phyloP scores from a whole-genome alignment of 2,329 filamentous ascomycete species.

The Phaeosphaeria sp. region DNA sequence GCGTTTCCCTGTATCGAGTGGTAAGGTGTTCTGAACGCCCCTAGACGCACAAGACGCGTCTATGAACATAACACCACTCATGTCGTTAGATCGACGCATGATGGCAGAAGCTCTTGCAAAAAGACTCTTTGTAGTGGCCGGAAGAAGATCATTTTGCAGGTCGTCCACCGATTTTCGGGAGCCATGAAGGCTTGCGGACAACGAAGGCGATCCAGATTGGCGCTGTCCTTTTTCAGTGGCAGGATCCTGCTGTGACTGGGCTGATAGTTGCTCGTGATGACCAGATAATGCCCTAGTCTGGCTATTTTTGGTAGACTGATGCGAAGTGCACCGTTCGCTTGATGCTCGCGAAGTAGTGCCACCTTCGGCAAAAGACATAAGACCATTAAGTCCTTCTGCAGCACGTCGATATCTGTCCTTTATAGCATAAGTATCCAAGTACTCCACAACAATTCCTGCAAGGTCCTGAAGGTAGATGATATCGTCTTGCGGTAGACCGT shows the following conservation, averaged over 20 bases:
- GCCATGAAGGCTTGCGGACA: background rate
- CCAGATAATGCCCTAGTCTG: background rate
- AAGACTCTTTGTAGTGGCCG: conserved; percentile 18
- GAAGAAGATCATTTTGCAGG: conserved; percentile 24
- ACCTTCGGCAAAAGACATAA: conserved; percentile 24
- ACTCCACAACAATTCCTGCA: conserved; percentile 23
- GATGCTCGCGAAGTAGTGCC: conserved; percentile 6
- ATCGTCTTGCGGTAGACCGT: conserved; percentile 17
- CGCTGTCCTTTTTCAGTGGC: background rate
- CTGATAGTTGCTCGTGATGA: background rate
- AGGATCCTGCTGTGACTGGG: background rate
- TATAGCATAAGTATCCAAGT: conserved; percentile 20
- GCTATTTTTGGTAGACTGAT: background rate
- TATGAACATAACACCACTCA: conserved; percentile 30
- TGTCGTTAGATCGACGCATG: conserved; percentile 24
- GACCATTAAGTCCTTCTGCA: conserved; percentile 24
- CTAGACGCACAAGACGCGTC: conserved; percentile 22
- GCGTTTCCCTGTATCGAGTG: conserved; percentile 2
- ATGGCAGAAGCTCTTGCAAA: conserved; percentile 30
- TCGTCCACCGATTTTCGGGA: conserved; percentile 6
- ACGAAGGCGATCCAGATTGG: background rate
- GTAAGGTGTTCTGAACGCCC: background rate
- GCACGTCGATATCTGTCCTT: conserved; percentile 16
- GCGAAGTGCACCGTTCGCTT: background rate
- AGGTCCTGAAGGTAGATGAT: conserved; percentile 20